These are phyloP conservation scores for Emergomyces orientalis DNA, from an alignment of 2,329 filamentous ascomycete genomes.

Conservation along the genomic window DNA sequence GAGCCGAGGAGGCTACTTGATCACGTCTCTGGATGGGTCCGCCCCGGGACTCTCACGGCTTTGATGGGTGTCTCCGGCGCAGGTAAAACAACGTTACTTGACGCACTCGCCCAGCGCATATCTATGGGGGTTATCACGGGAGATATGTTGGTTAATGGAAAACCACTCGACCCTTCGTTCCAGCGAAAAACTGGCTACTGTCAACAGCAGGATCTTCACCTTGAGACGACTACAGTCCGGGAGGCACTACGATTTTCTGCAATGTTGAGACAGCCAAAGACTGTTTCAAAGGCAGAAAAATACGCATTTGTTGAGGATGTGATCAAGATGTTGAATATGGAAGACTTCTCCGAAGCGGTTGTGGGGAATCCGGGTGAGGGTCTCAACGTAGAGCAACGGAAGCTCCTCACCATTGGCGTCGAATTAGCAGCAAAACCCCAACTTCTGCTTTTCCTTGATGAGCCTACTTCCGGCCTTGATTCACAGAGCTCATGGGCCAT, in stretches of 20 bases:
- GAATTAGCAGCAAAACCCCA: conserved; percentile 85
- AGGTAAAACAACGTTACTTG: conserved; percentile 53
- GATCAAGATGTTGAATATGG: conserved; percentile 79
- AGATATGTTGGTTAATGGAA: conserved; percentile 57
- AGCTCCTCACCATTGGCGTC: conserved; percentile 80
- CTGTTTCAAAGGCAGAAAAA: conserved; percentile 64
- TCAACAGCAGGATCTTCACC: conserved; percentile 66
- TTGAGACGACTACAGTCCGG: conserved; percentile 73
- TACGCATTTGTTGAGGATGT: conserved; percentile 78
- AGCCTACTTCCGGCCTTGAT: conserved; percentile 85
- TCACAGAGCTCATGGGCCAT: conserved; percentile 88
- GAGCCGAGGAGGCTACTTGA: conserved; percentile 45
- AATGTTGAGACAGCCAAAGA: conserved; percentile 67
- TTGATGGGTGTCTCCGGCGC: conserved; percentile 56
- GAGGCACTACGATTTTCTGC: conserved; percentile 82
- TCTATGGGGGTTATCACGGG: conserved; percentile 56
- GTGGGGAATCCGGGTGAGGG: conserved; percentile 80
- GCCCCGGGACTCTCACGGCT: conserved; percentile 47
- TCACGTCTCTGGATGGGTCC: conserved; percentile 47
- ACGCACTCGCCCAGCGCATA: conserved; percentile 49
- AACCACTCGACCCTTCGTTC: conserved; percentile 47
- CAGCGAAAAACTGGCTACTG: conserved; percentile 59
- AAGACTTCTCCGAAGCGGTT: conserved; percentile 76
- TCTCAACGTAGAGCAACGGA: conserved; percentile 52
- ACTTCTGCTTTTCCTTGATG: conserved; percentile 79